These are phyloP conservation scores for Pythium phragmiticola DNA, from an alignment of 352 stramenopile species.

Conservation along the genomic window DNA sequence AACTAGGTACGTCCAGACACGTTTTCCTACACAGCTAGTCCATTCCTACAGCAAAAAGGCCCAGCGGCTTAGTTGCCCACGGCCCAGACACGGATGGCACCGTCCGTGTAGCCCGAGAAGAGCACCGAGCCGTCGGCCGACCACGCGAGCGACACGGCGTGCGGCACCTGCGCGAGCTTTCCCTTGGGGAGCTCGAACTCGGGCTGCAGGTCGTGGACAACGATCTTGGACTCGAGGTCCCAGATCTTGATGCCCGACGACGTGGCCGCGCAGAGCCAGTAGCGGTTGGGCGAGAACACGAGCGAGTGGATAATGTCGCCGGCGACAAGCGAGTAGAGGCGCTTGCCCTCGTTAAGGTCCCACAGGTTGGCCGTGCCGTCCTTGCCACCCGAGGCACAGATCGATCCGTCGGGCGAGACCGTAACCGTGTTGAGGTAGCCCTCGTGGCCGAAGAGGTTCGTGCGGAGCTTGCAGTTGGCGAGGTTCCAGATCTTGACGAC, in stretches of 20 bases:
- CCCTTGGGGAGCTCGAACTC: slow-evolving; percentile 90
- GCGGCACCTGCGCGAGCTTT: slow-evolving; percentile 93
- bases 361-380: slow-evolving; percentile 99
- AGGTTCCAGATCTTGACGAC: slow-evolving; percentile 99
- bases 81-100: slow-evolving; percentile 95
- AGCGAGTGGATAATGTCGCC: slow-evolving; percentile 97
- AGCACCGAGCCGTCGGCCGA: slow-evolving; percentile 97
- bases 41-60: background rate
- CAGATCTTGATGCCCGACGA: slow-evolving; percentile 99
- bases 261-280: slow-evolving; percentile 99
- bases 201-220: slow-evolving; percentile 96
- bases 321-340: slow-evolving; percentile 98
- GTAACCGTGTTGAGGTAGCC: slow-evolving; percentile 99
- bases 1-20: background rate
- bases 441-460: slow-evolving; percentile 98
- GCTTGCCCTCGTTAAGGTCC: slow-evolving; percentile 99
- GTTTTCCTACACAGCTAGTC: too few species aligned
- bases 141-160: slow-evolving; percentile 98
- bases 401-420: slow-evolving; percentile 98
- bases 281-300: slow-evolving; percentile 99
- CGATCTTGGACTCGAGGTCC: slow-evolving; percentile 99
- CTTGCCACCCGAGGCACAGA: slow-evolving; percentile 99
- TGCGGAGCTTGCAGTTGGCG: slow-evolving; percentile 99
- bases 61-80: slow-evolving; percentile 77
- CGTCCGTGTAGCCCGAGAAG: slow-evolving; percentile 99